Evolutionary conservation across 2,329 filamentous ascomycete species (phyloP).

Genomic region (Amylocarpus encephaloides): DNA sequence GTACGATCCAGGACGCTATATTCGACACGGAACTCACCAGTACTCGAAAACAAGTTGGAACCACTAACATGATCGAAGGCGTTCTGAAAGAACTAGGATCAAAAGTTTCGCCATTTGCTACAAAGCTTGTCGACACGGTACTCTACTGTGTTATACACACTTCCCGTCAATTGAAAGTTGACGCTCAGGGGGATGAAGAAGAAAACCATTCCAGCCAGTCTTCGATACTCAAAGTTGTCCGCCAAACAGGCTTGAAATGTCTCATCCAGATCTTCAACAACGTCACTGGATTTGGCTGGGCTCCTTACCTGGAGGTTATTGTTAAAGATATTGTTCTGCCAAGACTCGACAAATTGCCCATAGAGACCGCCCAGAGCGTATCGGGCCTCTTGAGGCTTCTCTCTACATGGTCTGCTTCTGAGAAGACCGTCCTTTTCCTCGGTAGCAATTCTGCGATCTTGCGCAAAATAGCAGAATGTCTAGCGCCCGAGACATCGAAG

Average conservation of each 20-base stretch:
- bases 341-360: slow-evolving; percentile 68
- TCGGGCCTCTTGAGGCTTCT: slow-evolving; percentile 79
- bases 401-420: slow-evolving; percentile 68
- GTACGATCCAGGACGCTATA: slow-evolving; percentile 32
- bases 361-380: slow-evolving; percentile 83
- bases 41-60: slow-evolving; percentile 76
- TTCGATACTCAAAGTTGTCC: slow-evolving; percentile 59
- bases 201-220: slow-evolving; percentile 32
- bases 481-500: slow-evolving; percentile 68
- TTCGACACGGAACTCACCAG: slow-evolving; percentile 56
- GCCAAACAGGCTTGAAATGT: slow-evolving; percentile 74
- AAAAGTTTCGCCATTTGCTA: slow-evolving; percentile 61
- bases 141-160: slow-evolving; percentile 74
- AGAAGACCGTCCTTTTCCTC: slow-evolving; percentile 63
- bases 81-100: slow-evolving; percentile 79
- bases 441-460: slow-evolving; percentile 54
- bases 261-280: slow-evolving; percentile 72
- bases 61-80: slow-evolving; percentile 85
- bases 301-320: slow-evolving; percentile 61
- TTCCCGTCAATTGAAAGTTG: slow-evolving; percentile 49
- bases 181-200: slow-evolving; percentile 30
- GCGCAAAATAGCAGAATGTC: slow-evolving; percentile 62
- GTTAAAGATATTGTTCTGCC: slow-evolving; percentile 71
- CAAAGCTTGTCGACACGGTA: slow-evolving; percentile 66
- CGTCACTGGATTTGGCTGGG: slow-evolving; percentile 65